phyloP scores from a whole-genome alignment of 2,329 filamentous ascomycete genomes.

The Alternaria longipes region DNA sequence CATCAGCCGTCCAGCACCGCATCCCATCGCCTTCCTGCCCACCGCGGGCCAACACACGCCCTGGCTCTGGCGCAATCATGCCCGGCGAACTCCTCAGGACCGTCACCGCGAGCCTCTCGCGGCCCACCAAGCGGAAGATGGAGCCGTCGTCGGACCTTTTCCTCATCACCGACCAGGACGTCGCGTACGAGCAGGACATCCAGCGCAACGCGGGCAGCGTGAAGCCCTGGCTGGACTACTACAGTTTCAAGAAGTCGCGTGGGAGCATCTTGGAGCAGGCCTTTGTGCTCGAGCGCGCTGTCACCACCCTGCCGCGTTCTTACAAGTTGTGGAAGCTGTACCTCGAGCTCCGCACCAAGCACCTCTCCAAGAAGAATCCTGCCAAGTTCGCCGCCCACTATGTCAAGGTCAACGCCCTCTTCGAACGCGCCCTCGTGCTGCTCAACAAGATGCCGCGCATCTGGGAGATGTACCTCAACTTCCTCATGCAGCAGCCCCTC shows the following conservation, averaged over 20 bases:
- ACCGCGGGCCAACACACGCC: conserved; percentile 43
- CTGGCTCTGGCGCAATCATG: conserved; percentile 50
- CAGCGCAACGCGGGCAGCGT: conserved; percentile 83
- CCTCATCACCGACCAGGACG: conserved; percentile 81
- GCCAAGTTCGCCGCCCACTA: conserved; percentile 82
- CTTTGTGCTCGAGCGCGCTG: conserved; percentile 88
- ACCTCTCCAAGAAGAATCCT: conserved; percentile 83
- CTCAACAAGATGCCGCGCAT: conserved; percentile 99
- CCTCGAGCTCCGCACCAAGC: conserved; percentile 81
- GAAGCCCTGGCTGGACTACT: conserved; percentile 95
- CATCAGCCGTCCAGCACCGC: conserved; percentile 38
- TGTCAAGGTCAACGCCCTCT: conserved; percentile 92
- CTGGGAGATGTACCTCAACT: conserved; percentile 96
- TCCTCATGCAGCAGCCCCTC: conserved; percentile 89
- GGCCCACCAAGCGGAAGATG: conserved; percentile 49
- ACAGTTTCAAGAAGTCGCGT: conserved; percentile 88
- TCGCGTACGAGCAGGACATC: conserved; percentile 95
- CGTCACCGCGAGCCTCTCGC: conserved; percentile 46
- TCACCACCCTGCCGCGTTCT: conserved; percentile 86
- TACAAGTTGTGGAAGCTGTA: conserved; percentile 99
- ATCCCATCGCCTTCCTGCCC: conserved; percentile 36
- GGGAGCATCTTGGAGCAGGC: conserved; percentile 87
- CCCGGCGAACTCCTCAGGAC: conserved; percentile 55
- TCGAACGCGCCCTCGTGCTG: conserved; percentile 89
- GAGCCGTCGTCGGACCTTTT: conserved; percentile 49